These are phyloP conservation scores for Leccinum longicurvipes DNA, from an alignment of 768 basidiomycete species.

Conservation along the genomic window DNA sequence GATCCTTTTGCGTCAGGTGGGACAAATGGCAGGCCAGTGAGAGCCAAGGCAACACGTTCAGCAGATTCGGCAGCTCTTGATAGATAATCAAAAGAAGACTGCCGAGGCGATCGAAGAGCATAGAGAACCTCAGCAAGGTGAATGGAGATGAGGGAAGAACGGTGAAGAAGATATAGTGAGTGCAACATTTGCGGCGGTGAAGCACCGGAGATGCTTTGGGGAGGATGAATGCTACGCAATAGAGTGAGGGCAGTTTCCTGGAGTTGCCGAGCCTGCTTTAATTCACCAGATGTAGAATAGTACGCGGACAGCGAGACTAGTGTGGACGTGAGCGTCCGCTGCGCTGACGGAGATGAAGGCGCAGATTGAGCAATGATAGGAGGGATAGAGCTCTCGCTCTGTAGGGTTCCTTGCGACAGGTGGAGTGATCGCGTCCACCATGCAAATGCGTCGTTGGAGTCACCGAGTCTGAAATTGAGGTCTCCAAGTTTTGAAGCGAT, in stretches of 20 bases:
- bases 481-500: conserved; percentile 68
- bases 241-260: conserved; percentile 56
- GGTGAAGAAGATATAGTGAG: conserved; percentile 63
- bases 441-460: conserved; percentile 48
- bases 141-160: conserved; percentile 67
- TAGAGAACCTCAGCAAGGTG: conserved; percentile 73
- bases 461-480: conserved; percentile 53
- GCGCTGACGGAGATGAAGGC: conserved; percentile 59
- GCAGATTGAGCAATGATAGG: conserved; percentile 34
- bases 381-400: conserved; percentile 14
- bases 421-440: conserved; percentile 69
- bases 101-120: conserved; percentile 40
- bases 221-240: conserved; percentile 51
- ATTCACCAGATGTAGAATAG: conserved; percentile 57
- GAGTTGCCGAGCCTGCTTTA: conserved; percentile 51
- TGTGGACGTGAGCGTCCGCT: conserved; percentile 57
- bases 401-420: conserved; percentile 37
- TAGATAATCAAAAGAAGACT: conserved; percentile 53
- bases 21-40: conserved; percentile 42
- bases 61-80: conserved; percentile 63
- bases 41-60: conserved; percentile 55
- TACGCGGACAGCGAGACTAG: conserved; percentile 71
- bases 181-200: conserved; percentile 63
- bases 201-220: conserved; percentile 40
- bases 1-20: conserved; percentile 36